Evolutionary conservation across 140 eudicot species (phyloP), one percentile per base, ranked within the genome.

Genomic region (Senecio squalidus): DNA sequence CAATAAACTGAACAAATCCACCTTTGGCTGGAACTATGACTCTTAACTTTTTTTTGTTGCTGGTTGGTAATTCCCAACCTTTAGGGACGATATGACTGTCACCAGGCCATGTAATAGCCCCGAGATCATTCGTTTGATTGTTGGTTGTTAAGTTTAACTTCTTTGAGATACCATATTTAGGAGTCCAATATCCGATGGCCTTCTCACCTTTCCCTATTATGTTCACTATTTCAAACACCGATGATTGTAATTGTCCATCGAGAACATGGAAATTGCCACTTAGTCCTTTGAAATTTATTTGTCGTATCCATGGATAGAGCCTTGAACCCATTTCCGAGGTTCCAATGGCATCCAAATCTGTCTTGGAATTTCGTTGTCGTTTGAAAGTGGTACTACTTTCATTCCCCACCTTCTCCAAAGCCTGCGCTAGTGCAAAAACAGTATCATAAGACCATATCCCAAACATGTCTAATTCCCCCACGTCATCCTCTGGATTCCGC

Each of bases 1-100:
- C 38, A 9, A 76, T 25, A 40, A 84, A 71, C 18, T 77, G 75
- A 13, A 30, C n/a, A 28, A 66, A 67, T 8, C 74, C 77, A n/a
- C 41, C 30, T 62, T 60, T 80, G 3, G 65, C 69, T 27, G 94
- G 87, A 58, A 80, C 74, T 15, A 75, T 84, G 27, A 80, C 67
- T 60, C 38, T 61, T 21, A 81, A 62, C 63, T 30, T 71, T 48
- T 57, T 75, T 26, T 66, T 85, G 30, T 64, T 44, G 38, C 66
- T 58, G n/a, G 73, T 64, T 1, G 85, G 80, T 16, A 76, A 66
- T 16, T 63, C 85, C 85, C 94, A 80, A 18, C 94, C 88, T 72
- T 49, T 77, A 5, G 94, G 85, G 20, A 54, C 8, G 8, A 11
- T 16, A 27, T n/a, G 21, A 13, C 74, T 30, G 7, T 75, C 78